Percentiles rank a stretch among this genome's conserved stretches.
Conservation (phyloP, 2,329 filamentous ascomycete genomes). For the Lachnellula subtilissima region DNA sequence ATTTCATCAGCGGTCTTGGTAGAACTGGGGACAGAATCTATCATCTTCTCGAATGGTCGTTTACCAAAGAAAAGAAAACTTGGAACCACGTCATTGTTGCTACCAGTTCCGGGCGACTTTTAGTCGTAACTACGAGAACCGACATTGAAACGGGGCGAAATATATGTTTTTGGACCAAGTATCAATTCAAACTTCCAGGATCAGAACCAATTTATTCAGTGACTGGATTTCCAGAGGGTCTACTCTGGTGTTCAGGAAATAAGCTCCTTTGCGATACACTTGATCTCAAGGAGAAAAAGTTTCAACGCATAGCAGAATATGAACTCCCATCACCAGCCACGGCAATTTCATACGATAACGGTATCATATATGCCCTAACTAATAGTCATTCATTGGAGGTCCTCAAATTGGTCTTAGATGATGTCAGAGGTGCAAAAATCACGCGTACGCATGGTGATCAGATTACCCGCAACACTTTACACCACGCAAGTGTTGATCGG, state of each 20-base stretch:
- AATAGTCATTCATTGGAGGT: slow-evolving; percentile 51
- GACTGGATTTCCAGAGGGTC: slow-evolving; percentile 47
- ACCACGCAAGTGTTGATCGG: slow-evolving; percentile 17
- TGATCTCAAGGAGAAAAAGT: slow-evolving; percentile 45
- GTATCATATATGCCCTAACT: slow-evolving; percentile 48
- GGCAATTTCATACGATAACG: slow-evolving; percentile 43
- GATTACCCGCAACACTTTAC: slow-evolving; percentile 28
- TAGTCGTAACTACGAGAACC: slow-evolving; percentile 49
- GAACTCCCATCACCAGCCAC: slow-evolving; percentile 50
- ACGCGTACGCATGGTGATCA: slow-evolving; percentile 29
- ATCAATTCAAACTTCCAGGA: slow-evolving; percentile 41
- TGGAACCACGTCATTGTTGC: slow-evolving; percentile 62
- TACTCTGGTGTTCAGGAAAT: slow-evolving; percentile 52
- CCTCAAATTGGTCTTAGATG: slow-evolving; percentile 37
- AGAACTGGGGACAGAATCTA: slow-evolving; percentile 54
- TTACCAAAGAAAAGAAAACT: slow-evolving; percentile 49
- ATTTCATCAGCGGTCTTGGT: slow-evolving; percentile 53
- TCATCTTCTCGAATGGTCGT: slow-evolving; percentile 60
- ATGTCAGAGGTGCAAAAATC: slow-evolving; percentile 22
- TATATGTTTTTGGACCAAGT: slow-evolving; percentile 52
- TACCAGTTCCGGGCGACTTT: slow-evolving; percentile 48
- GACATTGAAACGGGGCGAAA: slow-evolving; percentile 19
- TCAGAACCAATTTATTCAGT: slow-evolving; percentile 52
- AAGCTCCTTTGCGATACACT: slow-evolving; percentile 53
- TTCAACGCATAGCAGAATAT: slow-evolving; percentile 44